Evolutionary conservation across 139 green algal species (phyloP).

Genomic region (Chlamydomonas applanata): DNA sequence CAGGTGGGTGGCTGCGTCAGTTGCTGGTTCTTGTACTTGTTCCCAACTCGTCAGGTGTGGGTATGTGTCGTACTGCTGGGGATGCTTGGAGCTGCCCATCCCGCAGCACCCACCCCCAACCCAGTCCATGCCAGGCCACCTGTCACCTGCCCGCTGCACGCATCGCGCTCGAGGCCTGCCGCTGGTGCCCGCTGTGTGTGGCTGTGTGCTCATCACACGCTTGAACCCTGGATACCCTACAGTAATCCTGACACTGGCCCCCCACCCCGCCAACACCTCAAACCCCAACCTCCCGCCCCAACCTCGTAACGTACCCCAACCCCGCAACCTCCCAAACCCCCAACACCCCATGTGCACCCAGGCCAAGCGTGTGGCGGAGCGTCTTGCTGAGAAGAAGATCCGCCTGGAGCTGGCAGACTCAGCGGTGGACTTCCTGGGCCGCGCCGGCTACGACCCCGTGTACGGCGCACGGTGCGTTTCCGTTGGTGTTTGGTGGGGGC

Average conservation of each 20-base stretch:
- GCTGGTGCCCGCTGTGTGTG: no score
- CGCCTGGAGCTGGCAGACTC: constrained; percentile 64
- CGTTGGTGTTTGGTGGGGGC: no score
- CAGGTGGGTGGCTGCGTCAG: constrained; percentile 16
- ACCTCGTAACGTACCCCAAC: no score
- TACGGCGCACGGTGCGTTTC: constrained; percentile 73
- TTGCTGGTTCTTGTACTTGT: neutral
- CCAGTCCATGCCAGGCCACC: neutral
- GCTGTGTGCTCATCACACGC: no score
- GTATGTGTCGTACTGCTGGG: no score
- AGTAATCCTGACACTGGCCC: no score
- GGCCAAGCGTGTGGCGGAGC: constrained; percentile 56
- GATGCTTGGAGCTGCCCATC: neutral
- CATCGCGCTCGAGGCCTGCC: no score
- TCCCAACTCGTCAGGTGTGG: no score
- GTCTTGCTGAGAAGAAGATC: constrained; percentile 93
- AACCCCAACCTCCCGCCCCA: no score
- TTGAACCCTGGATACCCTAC: no score
- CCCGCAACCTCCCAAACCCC: no score
- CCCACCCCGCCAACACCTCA: no score
- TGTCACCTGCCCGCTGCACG: constrained; percentile 16
- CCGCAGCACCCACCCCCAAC: neutral
- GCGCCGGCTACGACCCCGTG: constrained; percentile 79
- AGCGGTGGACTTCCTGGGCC: constrained; percentile 78
- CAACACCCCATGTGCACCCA: neutral